A percentile compares a stretch with the other conserved stretches of the same genome.
These are phyloP conservation scores for Penicillium odoratum DNA, from an alignment of 495 filamentous ascomycete species.

Conservation along the genomic window DNA sequence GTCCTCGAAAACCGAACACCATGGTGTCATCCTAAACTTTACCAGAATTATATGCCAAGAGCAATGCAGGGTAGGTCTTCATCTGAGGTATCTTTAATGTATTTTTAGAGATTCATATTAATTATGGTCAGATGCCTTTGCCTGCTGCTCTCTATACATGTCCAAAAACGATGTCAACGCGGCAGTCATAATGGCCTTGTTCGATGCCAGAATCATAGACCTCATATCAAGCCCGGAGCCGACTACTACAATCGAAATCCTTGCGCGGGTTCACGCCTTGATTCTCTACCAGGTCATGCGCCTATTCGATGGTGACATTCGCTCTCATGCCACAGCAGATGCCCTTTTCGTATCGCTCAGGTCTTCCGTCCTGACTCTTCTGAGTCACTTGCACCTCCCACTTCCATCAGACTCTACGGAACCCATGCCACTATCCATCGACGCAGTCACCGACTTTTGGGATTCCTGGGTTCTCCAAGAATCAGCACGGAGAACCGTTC, in stretches of 20 bases:
- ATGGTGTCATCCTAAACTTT: conserved; percentile 51
- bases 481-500: conserved; percentile 47
- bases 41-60: conserved; percentile 46
- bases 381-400: conserved; percentile 23
- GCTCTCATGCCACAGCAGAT: conserved; percentile 48
- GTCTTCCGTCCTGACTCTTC: conserved; percentile 21
- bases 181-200: conserved; percentile 40
- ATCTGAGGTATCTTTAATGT: neutral
- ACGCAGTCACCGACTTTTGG: conserved; percentile 40
- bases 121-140: conserved; percentile 41
- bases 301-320: conserved; percentile 58
- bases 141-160: conserved; percentile 50
- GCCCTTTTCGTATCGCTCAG: conserved; percentile 42
- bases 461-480: conserved; percentile 47
- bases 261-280: conserved; percentile 37
- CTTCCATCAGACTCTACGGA: conserved; percentile 3
- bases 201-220: conserved; percentile 38
- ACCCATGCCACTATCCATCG: conserved; percentile 19
- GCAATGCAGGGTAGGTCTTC: conserved; percentile 44
- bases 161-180: conserved; percentile 47
- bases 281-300: conserved; percentile 48
- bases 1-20: conserved; percentile 47
- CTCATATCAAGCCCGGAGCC: conserved; percentile 37
- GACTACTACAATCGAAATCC: conserved; percentile 20
- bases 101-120: neutral